A percentile compares a stretch with the other conserved stretches of the same genome.
Conservation (phyloP, 768 basidiomycete genomes). For the Fomitopsis pulvina region DNA sequence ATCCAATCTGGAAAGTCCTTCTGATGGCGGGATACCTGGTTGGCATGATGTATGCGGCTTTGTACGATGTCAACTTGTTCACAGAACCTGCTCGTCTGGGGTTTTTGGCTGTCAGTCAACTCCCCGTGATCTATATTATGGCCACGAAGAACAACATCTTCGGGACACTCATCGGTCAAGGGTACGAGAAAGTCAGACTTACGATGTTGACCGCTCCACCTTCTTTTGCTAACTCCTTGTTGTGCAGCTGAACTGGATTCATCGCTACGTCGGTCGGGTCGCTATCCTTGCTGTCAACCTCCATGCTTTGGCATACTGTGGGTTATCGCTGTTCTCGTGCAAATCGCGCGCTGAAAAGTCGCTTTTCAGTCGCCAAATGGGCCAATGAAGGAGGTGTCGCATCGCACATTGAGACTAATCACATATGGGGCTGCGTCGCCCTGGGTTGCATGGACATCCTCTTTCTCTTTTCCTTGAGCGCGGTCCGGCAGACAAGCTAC, state of each 20-base stretch:
- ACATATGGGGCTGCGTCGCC: constrained; percentile 15
- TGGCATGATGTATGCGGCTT: constrained; percentile 35
- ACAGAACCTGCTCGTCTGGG: constrained; percentile 41
- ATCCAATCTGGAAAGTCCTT: not conserved
- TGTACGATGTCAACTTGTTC: constrained; percentile 48
- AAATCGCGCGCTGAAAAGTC: constrained; percentile 42
- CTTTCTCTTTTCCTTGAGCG: constrained; percentile 27
- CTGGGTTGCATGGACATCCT: constrained; percentile 24
- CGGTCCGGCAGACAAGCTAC: constrained; percentile 26
- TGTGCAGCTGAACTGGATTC: constrained; percentile 33
- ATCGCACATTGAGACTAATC: constrained; percentile 14
- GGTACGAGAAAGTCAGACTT: constrained; percentile 56
- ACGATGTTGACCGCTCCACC: not conserved
- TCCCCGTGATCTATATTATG: constrained; percentile 60
- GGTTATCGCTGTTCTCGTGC: constrained; percentile 8
- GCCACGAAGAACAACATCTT: constrained; percentile 66
- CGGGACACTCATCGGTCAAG: constrained; percentile 48
- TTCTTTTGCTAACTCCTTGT: not conserved
- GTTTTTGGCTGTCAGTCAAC: constrained; percentile 51
- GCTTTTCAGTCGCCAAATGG: constrained; percentile 1
- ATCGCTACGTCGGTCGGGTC: constrained; percentile 43
- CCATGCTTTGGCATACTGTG: constrained; percentile 36
- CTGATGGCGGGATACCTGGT: not conserved
- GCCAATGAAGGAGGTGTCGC: not conserved
- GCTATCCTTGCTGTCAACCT: constrained; percentile 34